Conservation (phyloP, 75 land plant species). For the Isoetes taiwanensis region DNA sequence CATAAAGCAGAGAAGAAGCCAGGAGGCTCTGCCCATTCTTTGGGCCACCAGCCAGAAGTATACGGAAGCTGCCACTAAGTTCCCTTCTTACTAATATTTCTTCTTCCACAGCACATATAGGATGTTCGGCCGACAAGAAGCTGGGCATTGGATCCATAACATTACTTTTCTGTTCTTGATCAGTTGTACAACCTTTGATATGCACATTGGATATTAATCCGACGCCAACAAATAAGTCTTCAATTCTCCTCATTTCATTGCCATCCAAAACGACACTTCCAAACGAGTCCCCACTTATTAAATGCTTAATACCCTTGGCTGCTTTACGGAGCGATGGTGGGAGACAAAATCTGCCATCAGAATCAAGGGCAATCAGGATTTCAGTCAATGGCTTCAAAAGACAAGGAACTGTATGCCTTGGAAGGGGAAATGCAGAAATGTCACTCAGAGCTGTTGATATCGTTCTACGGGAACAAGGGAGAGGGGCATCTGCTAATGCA, state of each 20-base stretch:
- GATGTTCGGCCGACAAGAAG: too few relatives aligned
- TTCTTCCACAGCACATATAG: constrained; percentile 1
- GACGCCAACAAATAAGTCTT: constrained; percentile 16
- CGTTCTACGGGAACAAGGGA: constrained; percentile 85
- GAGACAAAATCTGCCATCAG: constrained; percentile 50
- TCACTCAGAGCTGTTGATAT: constrained; percentile 56
- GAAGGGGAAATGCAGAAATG: constrained; percentile 43
- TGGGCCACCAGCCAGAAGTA: constrained; percentile 55
- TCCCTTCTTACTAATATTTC: constrained; percentile 11
- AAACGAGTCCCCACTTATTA: not conserved
- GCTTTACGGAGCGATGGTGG: constrained; percentile 47
- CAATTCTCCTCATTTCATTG: not conserved
- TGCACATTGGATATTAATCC: not conserved
- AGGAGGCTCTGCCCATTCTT: constrained; percentile 68
- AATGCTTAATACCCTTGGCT: constrained; percentile 13
- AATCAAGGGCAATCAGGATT: constrained; percentile 45
- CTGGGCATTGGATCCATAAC: too few relatives aligned
- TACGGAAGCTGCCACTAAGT: constrained; percentile 44
- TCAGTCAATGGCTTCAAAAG: constrained; percentile 47
- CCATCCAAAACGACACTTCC: not conserved
- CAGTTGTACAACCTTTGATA: constrained; percentile 4
- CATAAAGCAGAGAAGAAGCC: constrained; percentile 61
- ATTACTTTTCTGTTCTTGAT: not conserved
- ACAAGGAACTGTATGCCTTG: constrained; percentile 42
- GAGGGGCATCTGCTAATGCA: constrained; percentile 58